A percentile compares a stretch with the other conserved stretches of the same genome.
phyloP scores from a whole-genome alignment of 148 eudicot species.

The Dianthus caryophyllus region DNA sequence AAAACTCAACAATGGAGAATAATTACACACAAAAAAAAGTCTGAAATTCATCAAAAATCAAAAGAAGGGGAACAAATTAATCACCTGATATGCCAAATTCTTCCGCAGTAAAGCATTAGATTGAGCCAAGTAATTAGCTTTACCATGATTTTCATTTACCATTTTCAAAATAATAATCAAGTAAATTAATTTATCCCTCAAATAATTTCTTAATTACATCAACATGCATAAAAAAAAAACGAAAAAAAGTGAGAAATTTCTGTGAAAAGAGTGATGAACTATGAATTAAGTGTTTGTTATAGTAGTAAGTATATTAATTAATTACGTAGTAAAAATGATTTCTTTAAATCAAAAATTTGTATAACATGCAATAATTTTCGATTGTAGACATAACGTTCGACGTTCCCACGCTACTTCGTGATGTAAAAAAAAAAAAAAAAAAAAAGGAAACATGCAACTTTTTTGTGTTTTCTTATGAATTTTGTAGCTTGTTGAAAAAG shows the following conservation, averaged over 20 bases:
- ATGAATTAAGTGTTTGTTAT: too few species aligned
- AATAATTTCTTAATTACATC: neutral
- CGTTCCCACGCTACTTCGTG: too few species aligned
- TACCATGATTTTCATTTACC: conserved; percentile 13
- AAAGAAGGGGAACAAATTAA: neutral
- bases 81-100: conserved; percentile 26
- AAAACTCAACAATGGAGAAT: neutral
- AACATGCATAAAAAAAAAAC: too few species aligned
- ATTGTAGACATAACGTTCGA: too few species aligned
- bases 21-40: neutral
- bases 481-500: too few species aligned
- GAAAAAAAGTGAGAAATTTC: neutral
- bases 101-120: conserved; percentile 28
- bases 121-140: conserved; percentile 20
- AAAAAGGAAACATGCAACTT: too few species aligned
- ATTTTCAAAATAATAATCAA: neutral
- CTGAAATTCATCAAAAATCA: neutral
- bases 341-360: too few species aligned
- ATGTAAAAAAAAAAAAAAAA: too few species aligned
- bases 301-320: too few species aligned
- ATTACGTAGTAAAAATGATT: too few species aligned
- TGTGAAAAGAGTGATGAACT: neutral
- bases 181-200: neutral
- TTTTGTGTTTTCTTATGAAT: too few species aligned
- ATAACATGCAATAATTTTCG: too few species aligned